Evolutionary conservation across 305 asterid species (phyloP).

Genomic region (Fraxinus angustifolia): DNA sequence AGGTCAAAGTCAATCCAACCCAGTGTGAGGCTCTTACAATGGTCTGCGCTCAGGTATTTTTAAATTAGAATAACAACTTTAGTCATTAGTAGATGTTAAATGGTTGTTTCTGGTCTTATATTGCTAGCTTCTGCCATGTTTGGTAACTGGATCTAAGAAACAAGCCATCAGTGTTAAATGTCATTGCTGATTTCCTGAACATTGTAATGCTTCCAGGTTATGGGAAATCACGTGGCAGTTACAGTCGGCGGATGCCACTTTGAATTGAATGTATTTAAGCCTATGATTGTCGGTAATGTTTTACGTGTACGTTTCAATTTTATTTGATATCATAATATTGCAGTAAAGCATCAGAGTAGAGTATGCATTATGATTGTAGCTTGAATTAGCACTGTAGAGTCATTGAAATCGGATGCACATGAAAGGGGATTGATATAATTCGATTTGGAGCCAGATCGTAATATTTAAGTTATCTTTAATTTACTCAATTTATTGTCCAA

Average conservation of each 20-base stretch:
- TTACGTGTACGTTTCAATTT: slow-evolving; percentile 55
- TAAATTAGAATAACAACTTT: neutral
- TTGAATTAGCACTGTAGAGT: neutral
- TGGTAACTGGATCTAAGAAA: neutral
- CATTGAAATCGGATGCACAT: neutral
- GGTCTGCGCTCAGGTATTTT: slow-evolving; percentile 87
- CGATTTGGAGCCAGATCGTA: neutral
- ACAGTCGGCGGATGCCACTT: slow-evolving; percentile 89
- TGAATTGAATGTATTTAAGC: slow-evolving; percentile 88
- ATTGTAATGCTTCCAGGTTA: slow-evolving; percentile 50
- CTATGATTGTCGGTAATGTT: slow-evolving; percentile 78
- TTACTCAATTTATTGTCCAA: neutral
- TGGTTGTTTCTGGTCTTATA: slow-evolving; percentile 9
- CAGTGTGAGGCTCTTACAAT: slow-evolving; percentile 93
- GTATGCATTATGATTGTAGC: neutral
- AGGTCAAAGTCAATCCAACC: slow-evolving; percentile 86
- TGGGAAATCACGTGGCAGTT: slow-evolving; percentile 91
- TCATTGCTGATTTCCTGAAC: neutral
- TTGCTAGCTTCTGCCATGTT: neutral
- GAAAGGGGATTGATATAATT: neutral
- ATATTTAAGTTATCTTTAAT: neutral
- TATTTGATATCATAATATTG: slow-evolving; percentile 4
- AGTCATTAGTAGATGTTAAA: slow-evolving; percentile 11
- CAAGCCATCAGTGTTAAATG: neutral
- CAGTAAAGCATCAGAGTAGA: neutral